phyloP scores from a whole-genome alignment of 495 filamentous ascomycete species.

The Daldinia grandis region DNA sequence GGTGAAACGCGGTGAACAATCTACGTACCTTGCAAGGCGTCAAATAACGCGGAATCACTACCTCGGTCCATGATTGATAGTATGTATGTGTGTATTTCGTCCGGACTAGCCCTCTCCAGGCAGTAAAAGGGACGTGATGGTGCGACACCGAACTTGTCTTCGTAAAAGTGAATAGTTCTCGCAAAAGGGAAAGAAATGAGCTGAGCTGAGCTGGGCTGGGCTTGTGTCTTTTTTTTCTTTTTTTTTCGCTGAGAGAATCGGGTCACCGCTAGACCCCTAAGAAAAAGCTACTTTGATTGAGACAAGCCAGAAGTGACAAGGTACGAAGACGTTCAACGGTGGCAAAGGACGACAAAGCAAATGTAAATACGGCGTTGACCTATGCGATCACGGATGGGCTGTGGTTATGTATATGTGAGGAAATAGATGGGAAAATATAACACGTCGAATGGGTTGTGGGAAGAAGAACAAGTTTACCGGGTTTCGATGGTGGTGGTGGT shows the following conservation, averaged over 20 bases:
- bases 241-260: slow-evolving; percentile 1
- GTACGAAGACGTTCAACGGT: neutral
- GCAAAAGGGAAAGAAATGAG: neutral
- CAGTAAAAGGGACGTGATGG: neutral
- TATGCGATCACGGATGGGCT: neutral
- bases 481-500: neutral
- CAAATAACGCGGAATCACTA: slow-evolving; percentile 35
- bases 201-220: too few species aligned
- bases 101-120: neutral
- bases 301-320: neutral
- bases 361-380: neutral
- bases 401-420: neutral
- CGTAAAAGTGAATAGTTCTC: neutral
- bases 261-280: neutral
- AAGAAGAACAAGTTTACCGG: neutral
- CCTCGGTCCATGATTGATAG: slow-evolving; percentile 34
- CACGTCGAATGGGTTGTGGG: neutral
- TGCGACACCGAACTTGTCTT: neutral
- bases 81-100: neutral
- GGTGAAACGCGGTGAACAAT: neutral
- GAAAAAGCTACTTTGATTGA: neutral
- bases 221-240: neutral
- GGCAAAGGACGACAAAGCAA: neutral
- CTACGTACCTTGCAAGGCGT: slow-evolving; percentile 41
- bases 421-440: neutral